These are phyloP conservation scores for Phytophthora melonis DNA, from an alignment of 352 stramenopile genomes.

Conservation along the genomic window DNA sequence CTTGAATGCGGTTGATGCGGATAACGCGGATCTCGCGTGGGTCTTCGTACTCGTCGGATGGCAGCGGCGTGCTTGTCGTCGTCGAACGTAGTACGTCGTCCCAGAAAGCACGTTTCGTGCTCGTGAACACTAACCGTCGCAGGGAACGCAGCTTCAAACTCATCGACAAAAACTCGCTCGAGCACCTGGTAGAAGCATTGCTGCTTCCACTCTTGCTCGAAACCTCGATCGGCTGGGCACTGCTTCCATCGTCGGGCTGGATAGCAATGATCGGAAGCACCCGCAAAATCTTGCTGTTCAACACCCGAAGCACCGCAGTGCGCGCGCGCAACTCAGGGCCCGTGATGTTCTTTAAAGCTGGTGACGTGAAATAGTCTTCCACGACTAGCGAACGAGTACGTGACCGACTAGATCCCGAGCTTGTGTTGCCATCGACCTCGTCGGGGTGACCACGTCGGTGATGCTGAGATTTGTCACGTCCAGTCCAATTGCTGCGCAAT, in stretches of 20 bases:
- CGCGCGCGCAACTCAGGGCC: constrained; percentile 88
- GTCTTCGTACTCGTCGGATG: constrained; percentile 99
- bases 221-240: constrained; percentile 65
- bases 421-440: constrained; percentile 16
- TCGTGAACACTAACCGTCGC: constrained; percentile 89
- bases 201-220: constrained; percentile 6
- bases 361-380: constrained; percentile 80
- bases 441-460: constrained; percentile 58
- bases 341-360: constrained; percentile 65
- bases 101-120: constrained; percentile 95
- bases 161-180: constrained; percentile 70
- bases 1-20: constrained; percentile 97
- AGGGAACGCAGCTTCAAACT: constrained; percentile 80
- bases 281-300: constrained; percentile 92
- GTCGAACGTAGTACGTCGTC: constrained; percentile 95
- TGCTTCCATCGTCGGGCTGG: constrained; percentile 57
- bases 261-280: constrained; percentile 88
- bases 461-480: constrained; percentile 86
- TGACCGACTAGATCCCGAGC: constrained; percentile 21
- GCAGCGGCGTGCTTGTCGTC: constrained; percentile 96
- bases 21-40: constrained; percentile 98
- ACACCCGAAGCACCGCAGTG: constrained; percentile 91
- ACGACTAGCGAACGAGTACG: constrained; percentile 59
- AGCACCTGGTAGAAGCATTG: constrained; percentile 24
- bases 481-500: constrained; percentile 81